phyloP scores from a whole-genome alignment of 139 green algal species.

The Tetraselmis chui region DNA sequence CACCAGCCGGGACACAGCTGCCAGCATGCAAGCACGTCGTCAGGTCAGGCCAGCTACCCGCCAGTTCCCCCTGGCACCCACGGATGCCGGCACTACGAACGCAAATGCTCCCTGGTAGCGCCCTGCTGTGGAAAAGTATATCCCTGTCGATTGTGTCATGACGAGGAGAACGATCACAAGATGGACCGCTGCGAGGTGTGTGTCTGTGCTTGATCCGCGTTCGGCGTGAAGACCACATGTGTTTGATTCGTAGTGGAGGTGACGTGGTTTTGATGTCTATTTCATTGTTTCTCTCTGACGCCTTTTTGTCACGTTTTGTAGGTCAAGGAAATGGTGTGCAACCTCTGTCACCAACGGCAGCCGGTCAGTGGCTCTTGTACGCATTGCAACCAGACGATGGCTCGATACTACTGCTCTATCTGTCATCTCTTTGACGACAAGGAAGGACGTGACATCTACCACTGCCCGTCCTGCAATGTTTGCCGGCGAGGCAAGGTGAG shows the following conservation, averaged over 20 bases:
- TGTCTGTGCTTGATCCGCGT: too few relatives aligned
- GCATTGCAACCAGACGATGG: conserved; percentile 51
- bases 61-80: conserved; percentile 19
- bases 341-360: conserved; percentile 75
- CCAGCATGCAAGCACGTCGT: neutral
- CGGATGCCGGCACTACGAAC: conserved; percentile 67
- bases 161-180: conserved; percentile 76
- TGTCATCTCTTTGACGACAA: conserved; percentile 95
- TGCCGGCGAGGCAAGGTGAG: conserved; percentile 52
- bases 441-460: conserved; percentile 79
- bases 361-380: conserved; percentile 51
- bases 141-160: conserved; percentile 89
- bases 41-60: neutral
- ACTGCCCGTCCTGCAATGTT: conserved; percentile 99
- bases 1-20: conserved; percentile 12
- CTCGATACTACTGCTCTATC: conserved; percentile 93
- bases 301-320: too few relatives aligned
- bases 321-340: conserved; percentile 78
- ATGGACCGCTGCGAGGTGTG: conserved; percentile 60
- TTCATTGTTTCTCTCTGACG: too few relatives aligned
- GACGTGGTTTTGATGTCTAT: too few relatives aligned
- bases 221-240: too few relatives aligned
- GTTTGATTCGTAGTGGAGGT: too few relatives aligned
- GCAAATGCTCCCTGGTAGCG: conserved; percentile 62
- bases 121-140: conserved; percentile 77